A percentile compares a stretch with the other conserved stretches of the same genome.
phyloP scores from a whole-genome alignment of 257 asterid genomes.

The Salvia hispanica region DNA sequence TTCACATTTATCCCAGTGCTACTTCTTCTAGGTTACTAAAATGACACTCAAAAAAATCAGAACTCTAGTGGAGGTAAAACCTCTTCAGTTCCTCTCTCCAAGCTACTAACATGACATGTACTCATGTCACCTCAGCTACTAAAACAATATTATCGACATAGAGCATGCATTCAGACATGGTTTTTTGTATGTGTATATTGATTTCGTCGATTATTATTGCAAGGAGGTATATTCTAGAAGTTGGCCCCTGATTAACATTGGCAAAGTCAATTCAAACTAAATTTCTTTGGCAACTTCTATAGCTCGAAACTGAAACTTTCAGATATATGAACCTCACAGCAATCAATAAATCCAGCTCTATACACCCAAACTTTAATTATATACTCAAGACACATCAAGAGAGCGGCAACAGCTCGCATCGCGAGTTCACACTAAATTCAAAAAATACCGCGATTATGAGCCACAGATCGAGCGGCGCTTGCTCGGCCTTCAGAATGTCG shows the following conservation, averaged over 20 bases:
- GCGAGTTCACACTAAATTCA: not conserved
- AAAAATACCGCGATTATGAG: slow-evolving; percentile 76
- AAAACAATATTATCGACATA: not conserved
- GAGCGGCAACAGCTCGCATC: not conserved
- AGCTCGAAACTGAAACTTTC: slow-evolving; percentile 6
- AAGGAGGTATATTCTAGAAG: not conserved
- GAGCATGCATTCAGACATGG: not conserved
- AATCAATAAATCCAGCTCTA: slow-evolving; percentile 20
- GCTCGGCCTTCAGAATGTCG: slow-evolving; percentile 98
- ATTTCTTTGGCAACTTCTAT: not conserved
- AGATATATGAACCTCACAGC: slow-evolving; percentile 15
- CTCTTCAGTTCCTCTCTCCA: not conserved
- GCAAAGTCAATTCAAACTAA: not conserved
- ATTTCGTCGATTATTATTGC: not conserved
- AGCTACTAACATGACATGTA: not conserved
- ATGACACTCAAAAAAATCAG: not conserved
- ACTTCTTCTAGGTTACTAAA: not conserved
- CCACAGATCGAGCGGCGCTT: slow-evolving; percentile 99
- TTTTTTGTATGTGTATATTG: not conserved
- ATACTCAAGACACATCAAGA: not conserved
- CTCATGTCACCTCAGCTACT: not conserved
- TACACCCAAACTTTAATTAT: not conserved
- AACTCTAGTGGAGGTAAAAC: not conserved
- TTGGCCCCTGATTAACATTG: not conserved
- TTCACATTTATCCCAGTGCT: not conserved